Base-by-base conservation (phyloP, 805 yeast species). In the Danielia oregonensis region DNA sequence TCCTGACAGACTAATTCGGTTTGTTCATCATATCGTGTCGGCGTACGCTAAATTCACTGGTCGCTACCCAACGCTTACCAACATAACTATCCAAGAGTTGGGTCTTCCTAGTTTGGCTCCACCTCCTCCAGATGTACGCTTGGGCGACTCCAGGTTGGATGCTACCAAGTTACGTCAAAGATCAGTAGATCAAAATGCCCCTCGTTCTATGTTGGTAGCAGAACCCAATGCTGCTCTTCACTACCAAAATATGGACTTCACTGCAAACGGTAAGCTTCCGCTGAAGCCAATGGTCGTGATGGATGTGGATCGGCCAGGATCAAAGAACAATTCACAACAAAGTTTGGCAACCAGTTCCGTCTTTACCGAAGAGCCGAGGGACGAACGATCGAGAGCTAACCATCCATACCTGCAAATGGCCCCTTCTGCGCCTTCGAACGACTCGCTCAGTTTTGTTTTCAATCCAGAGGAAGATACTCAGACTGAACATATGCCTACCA, bases 191-290 rank as follows among this genome's bases (percentile, higher is more conserved):
- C 53, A 55, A 21, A 47, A 53, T 37, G 29, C 50, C 26, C 55
- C 56, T 5, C 44, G 40, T 19, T 51, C 57, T 1, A 37, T 50
- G 1, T 35, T 49, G 25, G 53, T 55, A 10, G 9, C 4, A 14
- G 42, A 43, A 6, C 42, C 37, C 12, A 22, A 32, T 8, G 33
- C 36, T 18, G 37, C 35, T n/a, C 57, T 52, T 17, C 42, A 44
- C 22, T 65, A 66, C 42, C 55, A 57, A 26, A 57, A 52, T 29
- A 46, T 65, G 40, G 72, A 66, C 42, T 66, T 66, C 46, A 66
- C 71, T 6, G 54, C 67, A 5, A 63, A 64, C 47, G 72, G 72
- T 1, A 54, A 58, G 37, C 55, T 65, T 19, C 72, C 72, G 2
- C 37, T 54, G 51, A 67, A 67, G 38, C 69, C 68, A 6, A 66